These are phyloP conservation scores for Cercospora sp. DNA, from an alignment of 2,329 filamentous ascomycete genomes.

Conservation along the genomic window DNA sequence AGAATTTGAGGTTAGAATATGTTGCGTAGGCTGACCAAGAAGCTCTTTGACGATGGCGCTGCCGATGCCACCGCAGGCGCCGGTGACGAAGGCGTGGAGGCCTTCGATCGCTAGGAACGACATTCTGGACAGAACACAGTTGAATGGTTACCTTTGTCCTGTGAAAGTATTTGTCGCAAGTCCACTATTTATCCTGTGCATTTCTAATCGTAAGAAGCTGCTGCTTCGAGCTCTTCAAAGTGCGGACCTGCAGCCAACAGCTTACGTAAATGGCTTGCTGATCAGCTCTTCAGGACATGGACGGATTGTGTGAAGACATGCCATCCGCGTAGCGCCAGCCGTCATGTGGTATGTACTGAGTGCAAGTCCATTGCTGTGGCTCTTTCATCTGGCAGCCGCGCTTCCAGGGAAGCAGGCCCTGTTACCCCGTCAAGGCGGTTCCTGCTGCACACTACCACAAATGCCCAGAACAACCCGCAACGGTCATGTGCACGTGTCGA, in stretches of 20 bases:
- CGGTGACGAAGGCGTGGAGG: constrained; percentile 57
- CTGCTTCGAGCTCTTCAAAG: background rate
- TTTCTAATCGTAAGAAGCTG: background rate
- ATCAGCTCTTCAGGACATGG: background rate
- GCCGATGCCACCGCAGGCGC: constrained; percentile 56
- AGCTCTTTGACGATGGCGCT: constrained; percentile 54
- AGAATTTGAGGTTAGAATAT: background rate
- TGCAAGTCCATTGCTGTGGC: background rate
- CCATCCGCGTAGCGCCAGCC: too few relatives aligned
- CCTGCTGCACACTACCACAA: background rate
- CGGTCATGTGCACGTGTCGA: background rate
- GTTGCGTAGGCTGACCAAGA: constrained; percentile 45
- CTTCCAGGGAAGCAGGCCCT: background rate
- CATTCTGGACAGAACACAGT: constrained; percentile 28
- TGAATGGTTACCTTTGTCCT: background rate
- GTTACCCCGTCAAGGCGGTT: background rate
- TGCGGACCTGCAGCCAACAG: background rate
- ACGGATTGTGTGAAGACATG: background rate
- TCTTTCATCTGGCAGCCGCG: background rate
- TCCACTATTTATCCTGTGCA: background rate
- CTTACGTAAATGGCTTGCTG: constrained; percentile 7
- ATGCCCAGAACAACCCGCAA: background rate
- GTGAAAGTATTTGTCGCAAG: background rate
- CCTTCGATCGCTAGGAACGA: constrained; percentile 53
- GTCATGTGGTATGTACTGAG: background rate